A percentile compares a stretch with the other conserved stretches of the same genome.
phyloP scores from a whole-genome alignment of 148 eudicot species.

The Vaccinium myrtillus region DNA sequence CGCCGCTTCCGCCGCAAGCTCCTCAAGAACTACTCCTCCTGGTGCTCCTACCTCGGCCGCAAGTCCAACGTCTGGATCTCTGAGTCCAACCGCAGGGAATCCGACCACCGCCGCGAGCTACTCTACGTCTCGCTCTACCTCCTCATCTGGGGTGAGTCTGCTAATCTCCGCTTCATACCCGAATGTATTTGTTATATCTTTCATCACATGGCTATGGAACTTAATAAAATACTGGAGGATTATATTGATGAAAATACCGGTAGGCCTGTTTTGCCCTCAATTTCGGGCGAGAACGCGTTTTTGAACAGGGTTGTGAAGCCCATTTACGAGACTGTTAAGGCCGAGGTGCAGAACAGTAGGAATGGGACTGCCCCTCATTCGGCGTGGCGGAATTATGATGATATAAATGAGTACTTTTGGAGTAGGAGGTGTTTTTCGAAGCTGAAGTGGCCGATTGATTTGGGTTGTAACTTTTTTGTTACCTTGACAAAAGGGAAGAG shows the following conservation, averaged over 20 bases:
- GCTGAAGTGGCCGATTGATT: slow-evolving; percentile 78
- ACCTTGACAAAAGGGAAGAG: slow-evolving; percentile 47
- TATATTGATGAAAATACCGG: slow-evolving; percentile 85
- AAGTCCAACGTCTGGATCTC: slow-evolving; percentile 68
- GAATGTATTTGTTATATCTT: slow-evolving; percentile 75
- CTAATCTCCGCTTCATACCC: slow-evolving; percentile 68
- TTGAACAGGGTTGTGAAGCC: slow-evolving; percentile 61
- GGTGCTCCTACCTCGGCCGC: slow-evolving; percentile 78
- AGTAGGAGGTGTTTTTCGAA: slow-evolving; percentile 81
- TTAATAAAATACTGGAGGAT: slow-evolving; percentile 72
- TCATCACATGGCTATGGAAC: slow-evolving; percentile 78
- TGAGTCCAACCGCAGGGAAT: slow-evolving; percentile 32
- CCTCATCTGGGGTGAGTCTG: slow-evolving; percentile 90
- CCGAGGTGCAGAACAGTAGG: slow-evolving; percentile 65
- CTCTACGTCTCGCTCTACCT: slow-evolving; percentile 63
- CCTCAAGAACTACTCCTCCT: slow-evolving; percentile 55
- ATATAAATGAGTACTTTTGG: slow-evolving; percentile 93
- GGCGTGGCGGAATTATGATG: slow-evolving; percentile 91
- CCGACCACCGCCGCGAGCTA: slow-evolving; percentile 66
- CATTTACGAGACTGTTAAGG: slow-evolving; percentile 59
- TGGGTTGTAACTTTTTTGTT: slow-evolving; percentile 65
- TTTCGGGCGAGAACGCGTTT: slow-evolving; percentile 64
- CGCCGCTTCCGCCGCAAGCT: slow-evolving; percentile 70
- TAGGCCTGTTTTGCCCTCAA: slow-evolving; percentile 51
- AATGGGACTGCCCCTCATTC: slow-evolving; percentile 88